phyloP scores from a whole-genome alignment of 768 basidiomycete genomes.

The Mycena filopes region DNA sequence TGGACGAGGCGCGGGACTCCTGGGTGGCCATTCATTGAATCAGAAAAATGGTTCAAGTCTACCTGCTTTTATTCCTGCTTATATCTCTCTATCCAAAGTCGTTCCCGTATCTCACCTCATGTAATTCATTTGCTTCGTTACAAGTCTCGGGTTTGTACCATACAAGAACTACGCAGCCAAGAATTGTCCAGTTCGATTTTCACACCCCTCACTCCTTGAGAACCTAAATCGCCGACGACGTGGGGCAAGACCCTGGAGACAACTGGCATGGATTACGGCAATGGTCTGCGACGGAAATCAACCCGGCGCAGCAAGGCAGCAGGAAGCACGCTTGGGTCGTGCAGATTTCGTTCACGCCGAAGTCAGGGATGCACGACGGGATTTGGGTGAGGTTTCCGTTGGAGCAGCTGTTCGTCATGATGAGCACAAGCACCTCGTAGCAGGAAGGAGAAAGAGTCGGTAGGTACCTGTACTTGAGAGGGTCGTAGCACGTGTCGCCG shows the following conservation, averaged over 20 bases:
- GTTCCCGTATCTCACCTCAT: too few species aligned
- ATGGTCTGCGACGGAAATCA: conserved; percentile 11
- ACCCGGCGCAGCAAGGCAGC: background rate
- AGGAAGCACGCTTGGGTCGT: background rate
- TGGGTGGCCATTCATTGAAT: background rate
- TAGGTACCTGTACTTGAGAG: background rate
- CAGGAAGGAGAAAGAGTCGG: too few species aligned
- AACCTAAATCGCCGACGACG: too few species aligned
- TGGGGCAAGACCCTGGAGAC: background rate
- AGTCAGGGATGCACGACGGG: background rate
- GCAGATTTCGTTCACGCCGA: background rate
- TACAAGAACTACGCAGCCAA: too few species aligned
- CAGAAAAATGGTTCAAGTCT: too few species aligned
- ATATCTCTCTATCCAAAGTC: too few species aligned
- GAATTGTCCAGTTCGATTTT: too few species aligned
- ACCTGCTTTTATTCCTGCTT: too few species aligned
- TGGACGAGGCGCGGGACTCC: background rate
- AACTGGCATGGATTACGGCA: conserved; percentile 12
- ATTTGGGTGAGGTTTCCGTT: background rate
- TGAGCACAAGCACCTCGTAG: too few species aligned
- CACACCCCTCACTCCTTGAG: too few species aligned
- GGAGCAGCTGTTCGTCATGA: background rate
- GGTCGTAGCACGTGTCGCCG: background rate
- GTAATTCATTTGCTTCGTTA: too few species aligned
- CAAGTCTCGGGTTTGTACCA: too few species aligned